Percentiles rank a stretch among this genome's conserved stretches.
Conservation (phyloP, 1,284 basidiomycete genomes). For the Tetrapyrgos nigripes region DNA sequence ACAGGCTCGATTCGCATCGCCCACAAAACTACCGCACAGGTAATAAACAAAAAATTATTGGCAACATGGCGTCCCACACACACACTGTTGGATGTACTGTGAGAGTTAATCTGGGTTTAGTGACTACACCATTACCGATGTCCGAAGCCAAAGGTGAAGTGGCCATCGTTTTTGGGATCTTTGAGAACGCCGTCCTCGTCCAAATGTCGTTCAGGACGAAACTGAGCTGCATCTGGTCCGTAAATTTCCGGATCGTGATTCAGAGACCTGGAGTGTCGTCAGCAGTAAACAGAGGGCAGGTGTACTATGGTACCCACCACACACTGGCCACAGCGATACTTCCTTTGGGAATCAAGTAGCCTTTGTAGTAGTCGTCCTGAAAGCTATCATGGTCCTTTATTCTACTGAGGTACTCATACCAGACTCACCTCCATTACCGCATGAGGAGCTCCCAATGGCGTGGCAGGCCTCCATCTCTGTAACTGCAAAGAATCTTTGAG, state of each 20-base stretch:
- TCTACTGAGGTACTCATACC: background rate
- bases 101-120: no score
- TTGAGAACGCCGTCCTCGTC: background rate
- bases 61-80: constrained; percentile 8
- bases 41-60: constrained; percentile 5
- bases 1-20: background rate
- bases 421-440: constrained; percentile 1
- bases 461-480: constrained; percentile 3
- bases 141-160: constrained; percentile 10
- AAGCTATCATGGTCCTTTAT: no score
- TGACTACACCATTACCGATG: background rate
- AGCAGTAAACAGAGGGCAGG: background rate
- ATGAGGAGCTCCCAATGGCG: constrained; percentile 8
- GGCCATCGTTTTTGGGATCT: constrained; percentile 2
- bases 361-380: constrained; percentile 13
- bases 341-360: constrained; percentile 13
- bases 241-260: constrained; percentile 7
- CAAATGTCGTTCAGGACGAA: constrained; percentile 5
- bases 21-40: background rate
- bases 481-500: background rate
- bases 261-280: constrained; percentile 4
- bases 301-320: background rate
- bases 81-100: background rate
- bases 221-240: constrained; percentile 8
- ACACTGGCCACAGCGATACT: constrained; percentile 3